Evolutionary conservation across 495 filamentous ascomycete species (phyloP), one percentile per base, ranked within the genome.

Genomic region (Penicillium chermesinum): DNA sequence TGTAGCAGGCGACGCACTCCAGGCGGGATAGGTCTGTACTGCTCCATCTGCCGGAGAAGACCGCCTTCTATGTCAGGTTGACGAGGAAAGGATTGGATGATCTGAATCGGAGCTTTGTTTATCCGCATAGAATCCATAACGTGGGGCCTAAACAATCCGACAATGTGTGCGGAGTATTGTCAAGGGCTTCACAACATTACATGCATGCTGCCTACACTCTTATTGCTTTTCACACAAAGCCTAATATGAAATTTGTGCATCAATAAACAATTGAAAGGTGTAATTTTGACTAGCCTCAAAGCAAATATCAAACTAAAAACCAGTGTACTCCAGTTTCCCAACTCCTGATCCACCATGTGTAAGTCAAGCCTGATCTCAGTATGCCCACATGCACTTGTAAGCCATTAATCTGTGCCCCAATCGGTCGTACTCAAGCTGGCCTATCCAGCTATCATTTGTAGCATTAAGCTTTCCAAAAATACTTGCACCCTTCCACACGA

Each of bases 401-500:
- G 84, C 83, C 61, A 98, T 66, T 36, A 89, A 67, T 54, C 93
- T 79, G 30, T 78, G 78, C 32, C 93, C 90, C 35, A 95, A 65
- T 51, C 88, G 80, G 64, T 96, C 89, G 69, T 94, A 97, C 69
- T 97, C 93, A 46, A 84, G 71, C 45, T 80, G 76, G 1, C 85
- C 84, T 53, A 97, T 89, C 93, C 93, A 97, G 65, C 84, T 89
- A 69, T 98, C 94, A 66, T 96, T 96, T 8, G 86, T 88, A 21
- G 74, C 71, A 49, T 67, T 78, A 61, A 98, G 71, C 70, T 95
- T 91, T n/a, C 88, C 90, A 74, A 96, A 98, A 20, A 98, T 88
- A 58, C 90, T 95, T 2, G 87, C 94, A 1, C 93, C 93, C 76
- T 98, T 98, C 93, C 93, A 98, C 6, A 86, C 85, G 22, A 97